Base-by-base conservation (phyloP, 2,329 filamentous ascomycete species). In the Beauveria varroae region DNA sequence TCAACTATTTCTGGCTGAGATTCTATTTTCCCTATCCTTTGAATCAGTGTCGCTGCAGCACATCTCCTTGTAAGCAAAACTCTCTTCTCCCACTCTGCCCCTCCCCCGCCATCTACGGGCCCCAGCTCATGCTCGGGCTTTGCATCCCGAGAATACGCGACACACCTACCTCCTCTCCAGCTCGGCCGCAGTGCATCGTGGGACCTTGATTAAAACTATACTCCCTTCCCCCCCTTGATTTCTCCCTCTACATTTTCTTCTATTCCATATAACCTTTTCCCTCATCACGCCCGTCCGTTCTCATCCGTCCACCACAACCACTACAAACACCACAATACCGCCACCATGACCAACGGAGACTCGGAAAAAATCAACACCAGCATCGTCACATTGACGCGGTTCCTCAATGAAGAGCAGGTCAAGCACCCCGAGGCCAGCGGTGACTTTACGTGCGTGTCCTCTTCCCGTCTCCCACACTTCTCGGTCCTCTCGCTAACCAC, bases 351-450 rank as follows among this genome's bases (percentile, higher is more conserved):
- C 61, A 66, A 72, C 67, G 76, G 75, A 67, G 79, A 85, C 68
- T 80, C 81, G 68, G 91, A 96, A 79, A 88, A 89, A 74, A 87
- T 99, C 79, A 97, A 98, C 82, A 96, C 91, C 65, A 86, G 97
- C 76, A 98, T 99, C 72, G 83, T 98, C 73, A 98, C 95, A 60
- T 86, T 99, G 69, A 97, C 95, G 47, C 86, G 95, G 64, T 96
- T 95, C 82, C 84, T 99, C 69, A 98, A 92, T 34, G 95, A 99
- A 80, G 93, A 97, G 79, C 95, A 99, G 76, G 78, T 82, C 64
- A 97, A 97, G 77, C 87, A 96, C 79, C 88, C 89, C 73, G 92
- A 98, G 75, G 95, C 95, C 59, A 97, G 93, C 16, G 95, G 95
- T 79, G 95, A 99, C 79, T 99, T 99, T 79, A 99, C 95, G 91